Percentiles rank a stretch among this genome's conserved stretches.
Evolutionary conservation across 257 asterid genomes (phyloP).

Genomic region (Solanum paucissectum): DNA sequence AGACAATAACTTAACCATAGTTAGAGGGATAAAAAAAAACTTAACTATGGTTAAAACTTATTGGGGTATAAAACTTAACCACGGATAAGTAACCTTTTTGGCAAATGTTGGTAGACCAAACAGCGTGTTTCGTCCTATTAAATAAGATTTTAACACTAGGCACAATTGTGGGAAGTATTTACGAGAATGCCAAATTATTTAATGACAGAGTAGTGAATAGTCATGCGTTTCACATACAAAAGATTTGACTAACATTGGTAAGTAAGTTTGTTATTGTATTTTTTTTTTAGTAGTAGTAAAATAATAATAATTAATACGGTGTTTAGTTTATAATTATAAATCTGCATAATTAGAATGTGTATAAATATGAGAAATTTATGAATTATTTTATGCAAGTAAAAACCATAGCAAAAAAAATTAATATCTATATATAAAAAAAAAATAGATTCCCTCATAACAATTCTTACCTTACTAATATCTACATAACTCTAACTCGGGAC

Average conservation of each 20-base stretch:
- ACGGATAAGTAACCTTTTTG: background rate
- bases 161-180: background rate
- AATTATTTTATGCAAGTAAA: too few species aligned
- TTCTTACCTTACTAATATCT: too few species aligned
- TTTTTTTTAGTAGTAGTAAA: too few species aligned
- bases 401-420: too few species aligned
- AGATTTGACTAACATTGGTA: background rate
- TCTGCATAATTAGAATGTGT: too few species aligned
- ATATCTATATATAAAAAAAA: too few species aligned
- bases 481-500: too few species aligned
- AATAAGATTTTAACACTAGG: background rate
- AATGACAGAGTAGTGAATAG: background rate
- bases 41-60: background rate
- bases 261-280: background rate
- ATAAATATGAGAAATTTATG: too few species aligned
- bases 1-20: background rate
- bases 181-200: background rate
- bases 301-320: too few species aligned
- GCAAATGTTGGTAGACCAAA: background rate
- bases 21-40: background rate
- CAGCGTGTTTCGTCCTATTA: background rate
- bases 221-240: background rate
- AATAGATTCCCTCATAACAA: too few species aligned
- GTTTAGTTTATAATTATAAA: too few species aligned
- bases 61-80: background rate